Conservation (phyloP, 768 basidiomycete species). For the Psilocybe cubensis region DNA sequence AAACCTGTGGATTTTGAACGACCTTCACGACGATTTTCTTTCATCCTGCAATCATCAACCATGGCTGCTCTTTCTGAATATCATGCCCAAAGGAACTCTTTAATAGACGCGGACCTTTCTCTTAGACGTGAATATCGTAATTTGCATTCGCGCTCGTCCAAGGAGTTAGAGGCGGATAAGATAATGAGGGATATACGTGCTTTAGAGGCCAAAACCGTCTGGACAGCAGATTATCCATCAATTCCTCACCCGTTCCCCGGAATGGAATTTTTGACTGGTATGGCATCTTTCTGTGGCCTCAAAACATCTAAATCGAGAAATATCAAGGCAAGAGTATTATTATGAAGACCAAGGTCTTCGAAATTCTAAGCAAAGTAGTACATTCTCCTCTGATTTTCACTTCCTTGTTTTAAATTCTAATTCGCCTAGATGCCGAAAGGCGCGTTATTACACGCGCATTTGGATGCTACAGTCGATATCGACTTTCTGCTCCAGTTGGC, state of each 20-base stretch:
- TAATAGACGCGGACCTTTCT: conserved; percentile 50
- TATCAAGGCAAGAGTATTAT: conserved; percentile 57
- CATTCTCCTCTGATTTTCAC: background rate
- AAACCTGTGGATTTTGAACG: background rate
- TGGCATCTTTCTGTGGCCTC: background rate
- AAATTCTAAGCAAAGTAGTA: conserved; percentile 60
- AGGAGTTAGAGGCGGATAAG: conserved; percentile 58
- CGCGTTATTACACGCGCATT: conserved; percentile 71
- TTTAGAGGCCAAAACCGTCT: conserved; percentile 58
- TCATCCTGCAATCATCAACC: background rate
- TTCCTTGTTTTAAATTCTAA: background rate
- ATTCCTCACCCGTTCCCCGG: conserved; percentile 72
- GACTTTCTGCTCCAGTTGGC: conserved; percentile 56
- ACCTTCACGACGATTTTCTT: background rate
- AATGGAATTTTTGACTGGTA: conserved; percentile 79
- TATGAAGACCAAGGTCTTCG: conserved; percentile 61
- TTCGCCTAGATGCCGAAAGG: conserved; percentile 78
- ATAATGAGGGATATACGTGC: conserved; percentile 58
- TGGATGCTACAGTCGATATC: conserved; percentile 73
- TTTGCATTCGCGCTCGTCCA: conserved; percentile 29
- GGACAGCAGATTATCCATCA: conserved; percentile 55
- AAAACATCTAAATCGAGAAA: background rate
- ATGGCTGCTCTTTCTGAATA: conserved; percentile 30
- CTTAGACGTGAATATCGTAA: conserved; percentile 51
- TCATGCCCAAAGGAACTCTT: conserved; percentile 31